These are phyloP conservation scores for Plectosphaerella sp. DNA, from an alignment of 2,329 filamentous ascomycete species.

Conservation along the genomic window DNA sequence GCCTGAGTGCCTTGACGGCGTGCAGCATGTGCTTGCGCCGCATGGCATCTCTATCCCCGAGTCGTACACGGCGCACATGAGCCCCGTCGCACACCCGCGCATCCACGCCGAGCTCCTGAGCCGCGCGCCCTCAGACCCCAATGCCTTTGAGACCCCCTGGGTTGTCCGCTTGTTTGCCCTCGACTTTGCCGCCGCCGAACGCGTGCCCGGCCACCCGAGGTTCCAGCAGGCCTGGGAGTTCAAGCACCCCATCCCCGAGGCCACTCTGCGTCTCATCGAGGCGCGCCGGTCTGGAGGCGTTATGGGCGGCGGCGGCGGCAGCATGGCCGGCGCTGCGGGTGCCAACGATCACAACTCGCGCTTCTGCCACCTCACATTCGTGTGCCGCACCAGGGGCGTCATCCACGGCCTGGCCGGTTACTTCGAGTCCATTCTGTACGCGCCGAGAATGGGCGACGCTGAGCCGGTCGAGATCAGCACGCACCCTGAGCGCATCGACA, in stretches of 20 bases:
- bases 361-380: slow-evolving; percentile 74
- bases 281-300: slow-evolving; percentile 59
- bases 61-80: slow-evolving; percentile 89
- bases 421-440: slow-evolving; percentile 94
- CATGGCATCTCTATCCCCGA: slow-evolving; percentile 91
- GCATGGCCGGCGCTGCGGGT: slow-evolving; percentile 70
- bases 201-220: slow-evolving; percentile 50
- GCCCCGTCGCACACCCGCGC: slow-evolving; percentile 85
- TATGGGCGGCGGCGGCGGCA: slow-evolving; percentile 64
- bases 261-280: slow-evolving; percentile 50
- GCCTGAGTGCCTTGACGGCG: slow-evolving; percentile 92
- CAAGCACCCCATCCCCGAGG: slow-evolving; percentile 63
- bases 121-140: slow-evolving; percentile 56
- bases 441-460: slow-evolving; percentile 37
- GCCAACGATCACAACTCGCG: slow-evolving; percentile 89
- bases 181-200: slow-evolving; percentile 71
- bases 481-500: slow-evolving; percentile 84
- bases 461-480: slow-evolving; percentile 81
- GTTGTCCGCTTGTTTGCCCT: slow-evolving; percentile 90
- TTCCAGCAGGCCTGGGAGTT: slow-evolving; percentile 81
- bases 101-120: slow-evolving; percentile 75
- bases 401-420: slow-evolving; percentile 91
- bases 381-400: slow-evolving; percentile 71
- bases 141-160: slow-evolving; percentile 86
- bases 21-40: slow-evolving; percentile 78